These are phyloP conservation scores for Kernera saxatilis DNA, from an alignment of 345 rosid genomes.

Conservation along the genomic window DNA sequence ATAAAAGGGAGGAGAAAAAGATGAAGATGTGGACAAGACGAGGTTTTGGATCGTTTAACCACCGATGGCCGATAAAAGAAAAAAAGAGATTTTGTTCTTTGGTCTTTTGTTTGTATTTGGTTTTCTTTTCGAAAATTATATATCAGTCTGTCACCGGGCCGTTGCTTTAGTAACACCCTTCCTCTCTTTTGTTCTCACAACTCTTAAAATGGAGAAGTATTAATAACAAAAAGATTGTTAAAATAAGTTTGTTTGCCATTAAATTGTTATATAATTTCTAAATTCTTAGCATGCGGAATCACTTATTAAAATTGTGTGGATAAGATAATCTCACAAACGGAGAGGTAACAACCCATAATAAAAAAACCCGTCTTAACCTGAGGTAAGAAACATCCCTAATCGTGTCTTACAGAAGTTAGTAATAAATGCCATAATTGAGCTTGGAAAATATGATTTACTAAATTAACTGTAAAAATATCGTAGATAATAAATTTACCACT, in stretches of 20 bases:
- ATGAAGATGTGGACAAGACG: conserved; percentile 15
- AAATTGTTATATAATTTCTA: neutral
- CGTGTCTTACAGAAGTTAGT: neutral
- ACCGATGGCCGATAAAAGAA: conserved; percentile 9
- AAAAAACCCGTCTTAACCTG: neutral
- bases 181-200: conserved; percentile 4
- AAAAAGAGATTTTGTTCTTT: neutral
- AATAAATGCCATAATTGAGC: neutral
- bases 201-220: neutral
- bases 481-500: neutral
- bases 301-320: neutral
- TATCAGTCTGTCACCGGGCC: neutral
- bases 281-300: neutral
- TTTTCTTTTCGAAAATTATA: neutral
- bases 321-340: neutral
- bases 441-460: neutral
- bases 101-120: neutral
- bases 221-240: neutral
- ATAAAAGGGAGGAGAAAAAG: neutral
- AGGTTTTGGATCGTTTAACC: conserved; percentile 33
- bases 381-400: neutral
- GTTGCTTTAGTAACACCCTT: neutral
- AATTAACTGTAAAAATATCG: neutral
- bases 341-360: neutral
- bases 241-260: neutral